Conservation (phyloP, 75 land plant species). For the Larix kaempferi region DNA sequence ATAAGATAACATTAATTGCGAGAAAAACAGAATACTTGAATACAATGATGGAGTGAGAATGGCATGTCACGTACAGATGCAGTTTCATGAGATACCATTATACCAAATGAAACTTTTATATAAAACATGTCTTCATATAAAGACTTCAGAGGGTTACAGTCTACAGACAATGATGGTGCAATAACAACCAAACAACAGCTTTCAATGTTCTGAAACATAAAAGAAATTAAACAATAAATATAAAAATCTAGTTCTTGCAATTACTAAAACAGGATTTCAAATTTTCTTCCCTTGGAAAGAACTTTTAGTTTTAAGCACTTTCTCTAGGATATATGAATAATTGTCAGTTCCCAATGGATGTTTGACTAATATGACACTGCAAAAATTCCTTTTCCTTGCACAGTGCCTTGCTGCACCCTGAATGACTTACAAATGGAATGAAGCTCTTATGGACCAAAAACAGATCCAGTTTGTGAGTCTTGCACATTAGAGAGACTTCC, state of each 20-base stretch:
- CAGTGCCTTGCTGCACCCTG: too few relatives aligned
- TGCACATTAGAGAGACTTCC: not conserved
- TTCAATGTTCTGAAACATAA: not conserved
- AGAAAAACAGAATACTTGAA: not conserved
- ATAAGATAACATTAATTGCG: not conserved
- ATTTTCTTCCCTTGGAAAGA: not conserved
- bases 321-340: not conserved
- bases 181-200: not conserved
- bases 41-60: not conserved
- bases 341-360: not conserved
- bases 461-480: not conserved
- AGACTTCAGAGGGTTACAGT: not conserved
- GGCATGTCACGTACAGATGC: not conserved
- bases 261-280: not conserved
- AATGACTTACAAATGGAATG: not conserved
- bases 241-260: not conserved
- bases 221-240: not conserved
- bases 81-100: not conserved
- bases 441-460: not conserved
- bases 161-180: not conserved
- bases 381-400: not conserved
- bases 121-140: not conserved
- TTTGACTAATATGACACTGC: not conserved
- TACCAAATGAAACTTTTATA: not conserved
- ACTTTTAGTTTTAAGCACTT: not conserved